Base-by-base conservation (phyloP, 257 asterid genomes). In the Cruciata laevipes region DNA sequence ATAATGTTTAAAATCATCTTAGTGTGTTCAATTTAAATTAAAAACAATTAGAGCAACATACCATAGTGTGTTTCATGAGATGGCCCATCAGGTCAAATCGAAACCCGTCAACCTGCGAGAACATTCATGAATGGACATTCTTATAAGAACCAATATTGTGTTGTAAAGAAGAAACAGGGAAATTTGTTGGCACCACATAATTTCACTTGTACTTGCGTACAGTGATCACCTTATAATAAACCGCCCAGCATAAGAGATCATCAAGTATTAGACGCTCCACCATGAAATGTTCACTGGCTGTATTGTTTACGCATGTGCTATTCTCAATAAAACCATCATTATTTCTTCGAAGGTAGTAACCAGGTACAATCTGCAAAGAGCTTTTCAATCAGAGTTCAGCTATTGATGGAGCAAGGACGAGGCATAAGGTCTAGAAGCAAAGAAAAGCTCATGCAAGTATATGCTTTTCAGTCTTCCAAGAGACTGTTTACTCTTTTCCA, bases 51-150 rank as follows among this genome's bases (percentile, higher is more conserved):
- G 53, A 73, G 74, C 64, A 20, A 16, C 85, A 53, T 83, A 93
- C 98, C 98, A 89, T 89, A 58, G 97, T 83, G 53, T 73, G 82
- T 74, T 93, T 89, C 98, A 93, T 93, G 66, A 93, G 76, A 75
- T 93, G 97, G 20, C 98, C 98, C 98, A 93, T 93, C 66, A 93
- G 89, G 81, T 93, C 98, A 81, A 93, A 93, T 40, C 98, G 95
- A 70, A 89, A 93, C 61, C 98, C 98, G 76, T 89, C 98, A 81
- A 93, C 95, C 98, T 93, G 95, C 77, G 78, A 77, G 20, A 66
- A 27, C 68, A 71, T 32, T 75, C 52, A 63, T 76, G 71, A 69
- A 24, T 27, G 60, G 8, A 21, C 42, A 72, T 64, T 38, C 56
- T 24, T 65, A 27, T 59, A 5, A 72, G 71, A 73, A 72, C 33